phyloP scores from a whole-genome alignment of 1,139 yeast genomes.

The Candida neerlandica region DNA sequence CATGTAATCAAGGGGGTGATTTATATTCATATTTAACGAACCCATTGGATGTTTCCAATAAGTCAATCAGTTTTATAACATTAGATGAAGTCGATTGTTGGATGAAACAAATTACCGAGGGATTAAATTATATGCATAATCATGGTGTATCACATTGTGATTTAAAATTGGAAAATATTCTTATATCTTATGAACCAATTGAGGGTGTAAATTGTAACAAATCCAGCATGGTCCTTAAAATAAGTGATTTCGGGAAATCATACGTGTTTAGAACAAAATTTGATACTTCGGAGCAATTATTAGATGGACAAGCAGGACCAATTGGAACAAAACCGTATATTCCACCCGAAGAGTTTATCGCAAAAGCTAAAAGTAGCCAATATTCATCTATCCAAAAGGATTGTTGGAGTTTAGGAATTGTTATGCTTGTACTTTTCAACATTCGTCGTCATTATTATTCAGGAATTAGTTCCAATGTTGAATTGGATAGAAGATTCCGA shows the following conservation, averaged over 20 bases:
- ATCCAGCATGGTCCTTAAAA: slow-evolving; percentile 48
- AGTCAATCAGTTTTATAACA: slow-evolving; percentile 22
- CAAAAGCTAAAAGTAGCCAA: slow-evolving; percentile 24
- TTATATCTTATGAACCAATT: slow-evolving; percentile 27
- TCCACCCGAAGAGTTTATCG: slow-evolving; percentile 65
- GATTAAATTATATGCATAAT: slow-evolving; percentile 66
- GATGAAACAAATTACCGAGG: slow-evolving; percentile 66
- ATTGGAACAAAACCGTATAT: slow-evolving; percentile 79
- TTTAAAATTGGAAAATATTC: slow-evolving; percentile 66
- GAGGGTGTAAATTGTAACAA: slow-evolving; percentile 22
- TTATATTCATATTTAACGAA: slow-evolving; percentile 45
- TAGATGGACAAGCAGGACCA: slow-evolving; percentile 57
- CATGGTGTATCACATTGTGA: slow-evolving; percentile 82
- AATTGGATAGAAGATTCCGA: slow-evolving; percentile 12
- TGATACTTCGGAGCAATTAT: slow-evolving; percentile 54
- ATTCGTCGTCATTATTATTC: slow-evolving; percentile 31
- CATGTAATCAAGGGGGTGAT: slow-evolving; percentile 76
- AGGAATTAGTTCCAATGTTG: slow-evolving; percentile 14
- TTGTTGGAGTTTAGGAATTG: slow-evolving; percentile 70
- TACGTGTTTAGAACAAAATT: slow-evolving; percentile 75
- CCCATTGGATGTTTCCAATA: slow-evolving; percentile 17
- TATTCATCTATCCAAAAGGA: slow-evolving; percentile 67
- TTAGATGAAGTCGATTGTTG: slow-evolving; percentile 70
- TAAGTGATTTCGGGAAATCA: slow-evolving; percentile 77
- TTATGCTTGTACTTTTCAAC: slow-evolving; percentile 37